Conservation (phyloP, 352 stramenopile species). For the Pythium pectinolyticum region DNA sequence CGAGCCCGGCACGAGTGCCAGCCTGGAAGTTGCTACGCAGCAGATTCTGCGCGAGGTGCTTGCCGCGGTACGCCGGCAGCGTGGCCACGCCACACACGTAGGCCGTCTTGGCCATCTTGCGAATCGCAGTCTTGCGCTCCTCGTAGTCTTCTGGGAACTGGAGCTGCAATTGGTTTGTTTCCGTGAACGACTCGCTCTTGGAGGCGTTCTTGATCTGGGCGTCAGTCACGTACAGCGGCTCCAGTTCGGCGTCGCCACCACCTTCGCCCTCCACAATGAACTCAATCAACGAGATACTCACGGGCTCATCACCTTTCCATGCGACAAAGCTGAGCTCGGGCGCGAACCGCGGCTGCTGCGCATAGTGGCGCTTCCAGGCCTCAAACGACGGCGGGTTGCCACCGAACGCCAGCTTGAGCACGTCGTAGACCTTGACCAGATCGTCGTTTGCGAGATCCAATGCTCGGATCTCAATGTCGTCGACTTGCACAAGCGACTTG, state of each 20-base stretch:
- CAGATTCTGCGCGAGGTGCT: slow-evolving; percentile 9
- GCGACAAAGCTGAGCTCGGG: slow-evolving; percentile 24
- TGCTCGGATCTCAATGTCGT: slow-evolving; percentile 10
- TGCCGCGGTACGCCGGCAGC: not conserved
- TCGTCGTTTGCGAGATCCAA: slow-evolving; percentile 15
- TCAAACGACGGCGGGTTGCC: slow-evolving; percentile 20
- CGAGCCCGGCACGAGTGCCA: not conserved
- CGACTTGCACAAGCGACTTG: not conserved
- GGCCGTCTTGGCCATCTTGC: not conserved
- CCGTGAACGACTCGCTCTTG: not conserved
- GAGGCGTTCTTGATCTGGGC: not conserved
- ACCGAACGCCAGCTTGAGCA: slow-evolving; percentile 25
- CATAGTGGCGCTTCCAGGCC: slow-evolving; percentile 30
- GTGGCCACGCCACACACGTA: slow-evolving; percentile 23
- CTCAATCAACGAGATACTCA: slow-evolving; percentile 8
- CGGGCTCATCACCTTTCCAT: not conserved
- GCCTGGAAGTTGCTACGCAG: slow-evolving; percentile 13
- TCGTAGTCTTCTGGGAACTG: slow-evolving; percentile 2
- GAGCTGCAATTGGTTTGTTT: too few relatives aligned
- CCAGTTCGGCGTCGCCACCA: slow-evolving; percentile 14
- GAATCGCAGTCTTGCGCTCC: slow-evolving; percentile 5
- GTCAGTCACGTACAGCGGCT: not conserved
- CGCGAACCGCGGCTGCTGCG: slow-evolving; percentile 25
- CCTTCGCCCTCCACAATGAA: slow-evolving; percentile 17
- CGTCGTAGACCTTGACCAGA: slow-evolving; percentile 16